Evolutionary conservation across 1,139 yeast species (phyloP), one percentile per base, ranked within the genome.

Genomic region (Martiniozyma asiatica): DNA sequence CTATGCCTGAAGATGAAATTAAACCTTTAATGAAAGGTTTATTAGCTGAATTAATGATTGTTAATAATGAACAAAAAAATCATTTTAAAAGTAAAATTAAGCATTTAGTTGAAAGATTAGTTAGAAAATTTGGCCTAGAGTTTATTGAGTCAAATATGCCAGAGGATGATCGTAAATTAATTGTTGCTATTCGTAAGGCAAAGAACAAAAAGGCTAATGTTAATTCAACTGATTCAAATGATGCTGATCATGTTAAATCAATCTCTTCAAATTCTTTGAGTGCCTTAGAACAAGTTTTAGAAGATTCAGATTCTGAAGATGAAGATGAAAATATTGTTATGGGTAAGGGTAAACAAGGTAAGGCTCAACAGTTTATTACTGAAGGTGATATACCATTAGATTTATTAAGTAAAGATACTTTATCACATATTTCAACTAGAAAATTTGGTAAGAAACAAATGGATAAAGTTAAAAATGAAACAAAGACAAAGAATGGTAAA

Each of bases 51-150:
- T 65, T 89, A 45, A 65, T 89, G 69, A 74, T 74, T 42, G 87
- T 97, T 93, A 82, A 95, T 25, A 93, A 84, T 53, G 97, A 85
- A 53, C 96, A 87, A 57, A 82, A 82, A 48, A 93, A 93, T 24
- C 95, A 85, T 50, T 87, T 92, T 66, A 84, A 82, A 53, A 70
- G 85, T 18, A 87, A 82, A 56, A 92, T 89, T 25, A 84, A 84
- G 59, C 96, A 89, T 49, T 79, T 89, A 38, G 63, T 89, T 39
- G 98, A 89, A 62, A 72, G 98, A 48, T 63, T 89, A 48, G 71
- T 89, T 33, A 73, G 98, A 54, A 76, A 85, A 48, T 85, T 82
- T 50, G 96, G 98, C 12, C 68, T 72, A 40, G 96, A 85, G 22
- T 68, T 62, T 22, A 69, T 89, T 34, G 94, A 80, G 49, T 61